A percentile compares a stretch with the other conserved stretches of the same genome.
Conservation (phyloP, 2,329 filamentous ascomycete genomes). For the Exserohilum turcica region DNA sequence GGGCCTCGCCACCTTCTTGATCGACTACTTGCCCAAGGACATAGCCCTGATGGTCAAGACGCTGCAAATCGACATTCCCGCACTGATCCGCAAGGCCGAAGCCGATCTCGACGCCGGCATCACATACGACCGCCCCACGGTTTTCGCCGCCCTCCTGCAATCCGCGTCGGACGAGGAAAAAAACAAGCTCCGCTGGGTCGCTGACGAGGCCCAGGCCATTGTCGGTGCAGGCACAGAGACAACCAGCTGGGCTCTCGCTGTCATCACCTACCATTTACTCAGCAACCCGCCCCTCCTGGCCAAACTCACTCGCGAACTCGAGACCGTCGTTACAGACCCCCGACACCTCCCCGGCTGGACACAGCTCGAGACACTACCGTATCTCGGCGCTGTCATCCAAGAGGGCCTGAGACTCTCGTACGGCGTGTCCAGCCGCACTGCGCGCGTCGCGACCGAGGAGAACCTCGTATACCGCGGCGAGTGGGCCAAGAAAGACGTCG, state of each 20-base stretch:
- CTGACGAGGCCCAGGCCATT: slow-evolving; percentile 40
- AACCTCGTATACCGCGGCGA: slow-evolving; percentile 32
- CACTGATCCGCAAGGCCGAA: slow-evolving; percentile 27
- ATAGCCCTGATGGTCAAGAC: slow-evolving; percentile 27
- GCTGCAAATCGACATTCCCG: slow-evolving; percentile 35
- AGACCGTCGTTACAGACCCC: slow-evolving; percentile 21
- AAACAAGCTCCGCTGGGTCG: slow-evolving; percentile 28
- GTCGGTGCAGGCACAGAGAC: slow-evolving; percentile 45
- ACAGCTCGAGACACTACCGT: slow-evolving; percentile 35
- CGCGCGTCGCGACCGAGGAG: slow-evolving; percentile 31
- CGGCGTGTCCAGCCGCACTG: slow-evolving; percentile 34
- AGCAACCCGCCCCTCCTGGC: slow-evolving; percentile 29
- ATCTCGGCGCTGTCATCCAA: slow-evolving; percentile 40
- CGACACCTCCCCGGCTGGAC: slow-evolving; percentile 24
- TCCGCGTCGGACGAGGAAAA: slow-evolving; percentile 25
- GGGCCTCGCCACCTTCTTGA: slow-evolving; percentile 20
- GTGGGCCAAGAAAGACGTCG: slow-evolving; percentile 29
- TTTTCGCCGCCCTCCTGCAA: slow-evolving; percentile 28
- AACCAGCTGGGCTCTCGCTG: slow-evolving; percentile 35
- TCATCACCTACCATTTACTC: slow-evolving; percentile 37
- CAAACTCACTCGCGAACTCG: slow-evolving; percentile 34
- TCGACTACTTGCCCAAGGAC: slow-evolving; percentile 29
- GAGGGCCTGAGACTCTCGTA: slow-evolving; percentile 40
- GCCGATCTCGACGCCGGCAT: slow-evolving; percentile 30
- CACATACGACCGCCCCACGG: slow-evolving; percentile 30